Evolutionary conservation across 495 filamentous ascomycete genomes (phyloP).

Genomic region (Penicillium simplicissimum): DNA sequence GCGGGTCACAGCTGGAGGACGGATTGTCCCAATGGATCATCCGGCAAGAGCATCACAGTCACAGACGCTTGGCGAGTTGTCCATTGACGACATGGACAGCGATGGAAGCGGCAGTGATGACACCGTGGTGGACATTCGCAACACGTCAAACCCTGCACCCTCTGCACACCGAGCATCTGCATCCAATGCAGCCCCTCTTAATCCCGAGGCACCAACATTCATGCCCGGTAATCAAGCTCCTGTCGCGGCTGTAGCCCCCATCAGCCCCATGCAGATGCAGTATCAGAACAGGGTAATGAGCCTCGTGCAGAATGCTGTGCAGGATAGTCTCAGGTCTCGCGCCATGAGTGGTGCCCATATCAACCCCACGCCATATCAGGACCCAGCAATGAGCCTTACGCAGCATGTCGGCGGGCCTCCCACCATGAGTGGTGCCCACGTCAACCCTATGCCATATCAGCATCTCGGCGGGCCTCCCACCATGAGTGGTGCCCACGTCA

Average conservation of each 20-base stretch:
- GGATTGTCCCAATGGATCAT: conserved; percentile 55
- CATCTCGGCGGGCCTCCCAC: too few relatives aligned
- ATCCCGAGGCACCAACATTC: background rate
- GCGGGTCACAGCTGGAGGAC: conserved; percentile 66
- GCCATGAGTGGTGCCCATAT: too few relatives aligned
- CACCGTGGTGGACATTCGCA: background rate
- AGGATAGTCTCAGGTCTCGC: too few relatives aligned
- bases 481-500: too few relatives aligned
- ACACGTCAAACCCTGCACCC: background rate
- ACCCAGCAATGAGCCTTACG: too few relatives aligned
- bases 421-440: too few relatives aligned
- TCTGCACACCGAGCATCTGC: background rate
- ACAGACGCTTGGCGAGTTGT: background rate
- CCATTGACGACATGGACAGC: background rate
- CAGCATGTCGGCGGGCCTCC: too few relatives aligned
- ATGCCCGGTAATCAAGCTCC: background rate
- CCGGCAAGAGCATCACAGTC: conserved; percentile 16
- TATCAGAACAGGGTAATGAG: background rate
- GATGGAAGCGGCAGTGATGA: background rate
- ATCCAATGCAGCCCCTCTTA: background rate
- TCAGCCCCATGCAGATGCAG: too few relatives aligned
- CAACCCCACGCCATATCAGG: too few relatives aligned
- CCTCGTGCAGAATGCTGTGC: too few relatives aligned
- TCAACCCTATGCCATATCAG: too few relatives aligned
- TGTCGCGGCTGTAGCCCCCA: background rate